Percentiles rank a stretch among this genome's conserved stretches.
Conservation (phyloP, 2,329 filamentous ascomycete genomes). For the Pezizomycotina sp. region DNA sequence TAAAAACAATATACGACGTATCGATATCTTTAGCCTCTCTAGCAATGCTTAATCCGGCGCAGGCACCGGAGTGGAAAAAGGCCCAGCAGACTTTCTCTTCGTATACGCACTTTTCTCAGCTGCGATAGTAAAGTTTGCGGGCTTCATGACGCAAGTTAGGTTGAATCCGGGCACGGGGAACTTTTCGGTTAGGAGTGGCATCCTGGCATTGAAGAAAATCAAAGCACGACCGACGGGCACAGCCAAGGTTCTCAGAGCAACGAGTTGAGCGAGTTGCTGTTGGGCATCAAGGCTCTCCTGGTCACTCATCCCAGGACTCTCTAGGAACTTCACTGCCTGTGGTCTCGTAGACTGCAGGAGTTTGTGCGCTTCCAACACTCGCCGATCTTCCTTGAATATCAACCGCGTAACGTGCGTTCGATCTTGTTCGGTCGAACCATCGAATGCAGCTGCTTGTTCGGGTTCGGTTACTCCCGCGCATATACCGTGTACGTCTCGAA, state of each 20-base stretch:
- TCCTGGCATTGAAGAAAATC: slow-evolving; percentile 71
- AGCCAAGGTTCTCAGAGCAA: slow-evolving; percentile 74
- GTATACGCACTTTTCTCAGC: slow-evolving; percentile 75
- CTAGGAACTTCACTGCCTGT: slow-evolving; percentile 59
- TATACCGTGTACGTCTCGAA: slow-evolving; percentile 62
- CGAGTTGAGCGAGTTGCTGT: slow-evolving; percentile 70
- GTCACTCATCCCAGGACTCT: slow-evolving; percentile 64
- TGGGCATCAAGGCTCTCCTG: slow-evolving; percentile 80
- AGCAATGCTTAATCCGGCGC: slow-evolving; percentile 83
- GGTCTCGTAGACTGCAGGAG: slow-evolving; percentile 74
- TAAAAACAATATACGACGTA: slow-evolving; percentile 97
- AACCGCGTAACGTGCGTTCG: slow-evolving; percentile 66
- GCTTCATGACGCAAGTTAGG: slow-evolving; percentile 77
- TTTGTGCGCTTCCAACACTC: slow-evolving; percentile 68
- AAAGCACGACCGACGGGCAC: slow-evolving; percentile 76
- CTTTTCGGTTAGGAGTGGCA: slow-evolving; percentile 81
- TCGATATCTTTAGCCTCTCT: slow-evolving; percentile 83
- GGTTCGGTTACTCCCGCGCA: slow-evolving; percentile 39
- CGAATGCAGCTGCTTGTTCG: slow-evolving; percentile 41
- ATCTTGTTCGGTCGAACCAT: slow-evolving; percentile 69
- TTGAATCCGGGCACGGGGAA: slow-evolving; percentile 83
- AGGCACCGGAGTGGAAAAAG: slow-evolving; percentile 92
- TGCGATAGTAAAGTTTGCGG: slow-evolving; percentile 80
- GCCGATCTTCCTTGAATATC: slow-evolving; percentile 80
- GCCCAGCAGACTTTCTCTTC: slow-evolving; percentile 98